These are phyloP conservation scores for Pythium aquatile DNA, from an alignment of 352 stramenopile genomes.

Conservation along the genomic window DNA sequence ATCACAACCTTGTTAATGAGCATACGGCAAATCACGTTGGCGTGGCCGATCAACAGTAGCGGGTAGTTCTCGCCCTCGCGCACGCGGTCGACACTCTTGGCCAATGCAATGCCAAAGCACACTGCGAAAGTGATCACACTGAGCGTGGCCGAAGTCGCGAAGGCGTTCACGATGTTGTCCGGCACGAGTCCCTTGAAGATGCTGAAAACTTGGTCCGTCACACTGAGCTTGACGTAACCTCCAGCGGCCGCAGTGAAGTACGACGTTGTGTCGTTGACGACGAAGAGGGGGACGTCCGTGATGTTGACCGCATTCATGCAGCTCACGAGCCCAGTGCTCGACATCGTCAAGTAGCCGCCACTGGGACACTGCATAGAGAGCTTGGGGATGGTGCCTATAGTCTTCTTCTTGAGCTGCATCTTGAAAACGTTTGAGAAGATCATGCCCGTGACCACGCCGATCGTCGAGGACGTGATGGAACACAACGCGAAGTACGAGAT, in stretches of 20 bases:
- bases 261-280: constrained; percentile 49
- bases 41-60: constrained; percentile 62
- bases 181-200: constrained; percentile 68
- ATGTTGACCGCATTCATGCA: constrained; percentile 38
- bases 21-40: constrained; percentile 65
- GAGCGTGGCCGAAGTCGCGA: constrained; percentile 52
- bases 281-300: constrained; percentile 38
- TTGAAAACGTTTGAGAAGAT: constrained; percentile 33
- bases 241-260: constrained; percentile 41
- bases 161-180: constrained; percentile 68
- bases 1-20: constrained; percentile 69
- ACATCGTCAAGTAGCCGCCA: constrained; percentile 38
- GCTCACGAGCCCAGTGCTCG: constrained; percentile 33
- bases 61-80: constrained; percentile 58
- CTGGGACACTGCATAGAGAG: constrained; percentile 51
- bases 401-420: constrained; percentile 7
- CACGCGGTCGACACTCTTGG: constrained; percentile 55
- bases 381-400: constrained; percentile 10
- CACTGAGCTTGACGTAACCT: constrained; percentile 42
- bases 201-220: constrained; percentile 70
- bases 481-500: constrained; percentile 40
- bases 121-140: constrained; percentile 78
- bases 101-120: constrained; percentile 59
- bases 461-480: constrained; percentile 47
- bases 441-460: constrained; percentile 45